Evolutionary conservation across 768 basidiomycete genomes (phyloP).

Genomic region (Neoboletus subvelutipes): DNA sequence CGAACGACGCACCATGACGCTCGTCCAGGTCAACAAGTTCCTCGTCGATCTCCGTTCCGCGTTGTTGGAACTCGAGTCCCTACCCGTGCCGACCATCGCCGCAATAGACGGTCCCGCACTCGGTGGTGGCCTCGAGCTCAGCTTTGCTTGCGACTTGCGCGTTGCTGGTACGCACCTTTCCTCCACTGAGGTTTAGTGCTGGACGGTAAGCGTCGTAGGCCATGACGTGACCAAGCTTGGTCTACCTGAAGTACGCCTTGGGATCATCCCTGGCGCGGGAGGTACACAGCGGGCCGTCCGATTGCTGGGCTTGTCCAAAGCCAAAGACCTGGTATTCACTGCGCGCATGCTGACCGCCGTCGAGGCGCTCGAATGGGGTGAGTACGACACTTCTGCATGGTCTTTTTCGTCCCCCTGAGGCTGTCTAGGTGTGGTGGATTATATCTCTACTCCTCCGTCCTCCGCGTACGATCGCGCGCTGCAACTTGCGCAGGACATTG

Average conservation of each 20-base stretch:
- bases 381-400: background rate
- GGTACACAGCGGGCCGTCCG: conserved; percentile 84
- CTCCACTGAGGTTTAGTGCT: background rate
- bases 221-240: conserved; percentile 80
- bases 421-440: conserved; percentile 74
- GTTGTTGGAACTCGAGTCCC: conserved; percentile 70
- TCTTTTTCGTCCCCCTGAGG: conserved; percentile 2
- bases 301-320: conserved; percentile 72
- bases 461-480: conserved; percentile 72
- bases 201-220: conserved; percentile 36
- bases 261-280: conserved; percentile 92
- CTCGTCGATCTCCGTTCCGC: conserved; percentile 71
- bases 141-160: conserved; percentile 86
- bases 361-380: conserved; percentile 75
- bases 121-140: conserved; percentile 88
- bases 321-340: conserved; percentile 87
- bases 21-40: conserved; percentile 71
- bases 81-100: conserved; percentile 88
- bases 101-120: conserved; percentile 93
- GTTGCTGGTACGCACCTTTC: conserved; percentile 66
- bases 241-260: conserved; percentile 70
- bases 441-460: conserved; percentile 60
- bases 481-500: conserved; percentile 64
- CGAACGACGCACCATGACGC: conserved; percentile 83
- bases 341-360: conserved; percentile 63